Evolutionary conservation across 1,284 basidiomycete species (phyloP), one percentile per base, ranked within the genome.

Genomic region (Xerocomus tenax): DNA sequence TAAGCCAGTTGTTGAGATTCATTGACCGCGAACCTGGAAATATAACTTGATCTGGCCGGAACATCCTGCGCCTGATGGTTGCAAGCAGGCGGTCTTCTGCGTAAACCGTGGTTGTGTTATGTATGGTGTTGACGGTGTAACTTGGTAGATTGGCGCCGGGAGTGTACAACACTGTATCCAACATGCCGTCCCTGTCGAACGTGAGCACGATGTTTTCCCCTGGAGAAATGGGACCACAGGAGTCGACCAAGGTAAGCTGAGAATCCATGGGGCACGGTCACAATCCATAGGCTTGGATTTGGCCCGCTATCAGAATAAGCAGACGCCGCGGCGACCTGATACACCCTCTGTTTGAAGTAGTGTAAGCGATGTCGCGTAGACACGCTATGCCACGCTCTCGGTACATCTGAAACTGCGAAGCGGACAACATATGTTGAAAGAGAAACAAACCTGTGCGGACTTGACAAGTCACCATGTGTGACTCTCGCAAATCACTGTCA

Each of bases 241-340:
- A 8, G 39, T 62, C 47, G 35, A 57, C 42, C 13, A 59, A 45
- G 8, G 61, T 62, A 35, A 62, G 45, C 30, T 59, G 61, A 26
- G 58, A 61, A 3, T 57, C 38, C 54, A 56, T 54, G 44, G 28
- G 29, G 13, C 29, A 15, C 12, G 13, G 29, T 30, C 6, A 15
- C 29, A 30, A 30, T 30, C 28, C 12, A 25, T 15, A n/a, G 26
- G 18, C 1, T 5, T 25, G 40, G 25, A 34, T 9, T 25, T 23
- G 16, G 25, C 6, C 28, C 29, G 25, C 3, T n/a, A 6, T 25
- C 8, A 26, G 23, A 10, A 32, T 18, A 10, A 15, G 16, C 23
- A 21, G 10, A 16, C 9, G 8, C 9, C 8, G 15, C 30, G 13
- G 18, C n/a, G 42, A 29, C 26, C 47, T 55, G 54, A 50, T 57